Evolutionary conservation across 148 eudicot genomes (phyloP).

Genomic region (Tetragonia tetragonoides): DNA sequence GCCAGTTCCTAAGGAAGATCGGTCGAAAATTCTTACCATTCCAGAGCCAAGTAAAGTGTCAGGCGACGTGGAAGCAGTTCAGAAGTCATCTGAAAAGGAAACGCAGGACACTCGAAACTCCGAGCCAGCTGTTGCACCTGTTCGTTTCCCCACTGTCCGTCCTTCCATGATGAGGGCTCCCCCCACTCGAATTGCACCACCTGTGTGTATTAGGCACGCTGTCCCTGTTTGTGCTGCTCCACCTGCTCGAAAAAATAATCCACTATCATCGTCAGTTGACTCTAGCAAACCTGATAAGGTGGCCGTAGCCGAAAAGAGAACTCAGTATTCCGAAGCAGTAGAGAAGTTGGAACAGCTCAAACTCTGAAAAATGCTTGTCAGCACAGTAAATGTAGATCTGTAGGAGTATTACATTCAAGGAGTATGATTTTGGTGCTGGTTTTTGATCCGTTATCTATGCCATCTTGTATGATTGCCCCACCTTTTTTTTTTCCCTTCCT

Average conservation of each 20-base stretch:
- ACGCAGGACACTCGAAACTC: slow-evolving; percentile 13
- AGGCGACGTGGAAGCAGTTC: slow-evolving; percentile 15
- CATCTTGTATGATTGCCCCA: slow-evolving; percentile 26
- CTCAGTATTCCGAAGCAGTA: slow-evolving; percentile 35
- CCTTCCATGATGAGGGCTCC: slow-evolving; percentile 34
- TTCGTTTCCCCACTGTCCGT: slow-evolving; percentile 9
- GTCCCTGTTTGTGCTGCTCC: slow-evolving; percentile 47
- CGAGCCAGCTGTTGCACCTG: slow-evolving; percentile 1
- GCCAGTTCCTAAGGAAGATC: slow-evolving; percentile 15
- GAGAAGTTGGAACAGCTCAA: slow-evolving; percentile 57
- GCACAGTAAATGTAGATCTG: slow-evolving; percentile 28
- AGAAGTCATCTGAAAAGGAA: slow-evolving; percentile 10
- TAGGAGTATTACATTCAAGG: slow-evolving; percentile 31
- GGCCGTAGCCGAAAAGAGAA: slow-evolving; percentile 4
- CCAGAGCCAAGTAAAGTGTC: slow-evolving; percentile 10
- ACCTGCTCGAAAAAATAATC: slow-evolving; percentile 32
- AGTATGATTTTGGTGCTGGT: slow-evolving; percentile 28
- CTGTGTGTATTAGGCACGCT: slow-evolving; percentile 56
- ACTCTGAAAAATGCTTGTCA: slow-evolving; percentile 36
- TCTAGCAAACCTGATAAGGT: slow-evolving; percentile 18
- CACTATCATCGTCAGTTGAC: slow-evolving; percentile 12
- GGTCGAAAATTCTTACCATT: neutral
- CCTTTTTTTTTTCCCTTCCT: slow-evolving; percentile 10
- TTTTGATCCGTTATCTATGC: slow-evolving; percentile 26
- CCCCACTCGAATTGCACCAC: slow-evolving; percentile 42